phyloP scores from a whole-genome alignment of 768 basidiomycete genomes.

The Lactarius hengduanensis region DNA sequence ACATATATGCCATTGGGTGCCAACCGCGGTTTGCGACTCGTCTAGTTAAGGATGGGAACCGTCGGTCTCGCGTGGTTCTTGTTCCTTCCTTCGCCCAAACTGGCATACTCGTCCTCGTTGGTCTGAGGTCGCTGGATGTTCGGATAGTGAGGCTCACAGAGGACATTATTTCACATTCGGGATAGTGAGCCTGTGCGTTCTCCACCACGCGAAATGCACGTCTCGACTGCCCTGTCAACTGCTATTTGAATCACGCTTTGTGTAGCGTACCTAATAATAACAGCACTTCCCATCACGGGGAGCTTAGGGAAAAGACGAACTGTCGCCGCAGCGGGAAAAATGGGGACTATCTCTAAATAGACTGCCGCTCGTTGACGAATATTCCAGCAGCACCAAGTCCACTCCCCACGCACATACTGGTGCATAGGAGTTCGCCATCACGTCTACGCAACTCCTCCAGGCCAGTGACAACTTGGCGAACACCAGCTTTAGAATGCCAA shows the following conservation, averaged over 20 bases:
- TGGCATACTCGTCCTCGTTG: conserved; percentile 28
- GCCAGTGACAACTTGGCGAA: conserved; percentile 87
- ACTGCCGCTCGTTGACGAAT: conserved; percentile 61
- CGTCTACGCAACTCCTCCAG: conserved; percentile 74
- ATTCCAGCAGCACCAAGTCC: conserved; percentile 88
- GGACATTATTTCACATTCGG: conserved; percentile 14
- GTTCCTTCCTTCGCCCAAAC: conserved; percentile 28
- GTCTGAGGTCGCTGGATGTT: conserved; percentile 24
- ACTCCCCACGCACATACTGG: conserved; percentile 79
- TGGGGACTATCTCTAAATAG: too few relatives aligned
- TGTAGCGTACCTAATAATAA: neutral
- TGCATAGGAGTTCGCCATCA: conserved; percentile 69
- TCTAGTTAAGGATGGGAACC: conserved; percentile 48
- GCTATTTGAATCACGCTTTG: neutral
- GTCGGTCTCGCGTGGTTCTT: conserved; percentile 26
- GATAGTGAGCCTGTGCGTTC: neutral
- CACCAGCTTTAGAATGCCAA: conserved; percentile 53
- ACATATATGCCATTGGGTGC: conserved; percentile 91
- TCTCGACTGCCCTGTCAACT: neutral
- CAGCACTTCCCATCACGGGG: neutral
- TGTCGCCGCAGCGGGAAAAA: too few relatives aligned
- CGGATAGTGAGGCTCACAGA: conserved; percentile 24
- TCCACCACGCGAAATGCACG: neutral
- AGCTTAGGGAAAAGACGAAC: neutral
- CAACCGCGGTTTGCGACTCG: conserved; percentile 81